A percentile compares a stretch with the other conserved stretches of the same genome.
phyloP scores from a whole-genome alignment of 179 eudicot species.

The Camellia oleifera region DNA sequence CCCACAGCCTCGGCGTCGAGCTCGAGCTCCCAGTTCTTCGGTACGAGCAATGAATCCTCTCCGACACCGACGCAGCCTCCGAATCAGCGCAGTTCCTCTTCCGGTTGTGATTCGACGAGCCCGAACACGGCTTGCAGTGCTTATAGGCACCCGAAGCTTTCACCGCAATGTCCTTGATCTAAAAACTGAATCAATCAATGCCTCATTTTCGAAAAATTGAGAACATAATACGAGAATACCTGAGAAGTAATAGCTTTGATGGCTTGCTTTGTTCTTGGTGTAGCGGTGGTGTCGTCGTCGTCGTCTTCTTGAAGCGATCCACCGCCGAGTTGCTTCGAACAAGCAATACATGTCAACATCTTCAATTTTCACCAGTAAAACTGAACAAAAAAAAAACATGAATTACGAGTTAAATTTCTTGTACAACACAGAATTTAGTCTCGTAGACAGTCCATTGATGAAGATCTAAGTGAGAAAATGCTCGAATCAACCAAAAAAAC shows the following conservation, averaged over 20 bases:
- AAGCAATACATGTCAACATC: constrained; percentile 93
- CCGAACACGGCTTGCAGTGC: constrained; percentile 88
- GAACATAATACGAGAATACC: constrained; percentile 27
- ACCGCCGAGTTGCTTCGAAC: constrained; percentile 67
- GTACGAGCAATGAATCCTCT: constrained; percentile 43
- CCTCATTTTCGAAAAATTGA: neutral
- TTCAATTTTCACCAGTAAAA: constrained; percentile 5
- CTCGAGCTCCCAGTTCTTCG: constrained; percentile 45
- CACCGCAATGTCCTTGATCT: constrained; percentile 93
- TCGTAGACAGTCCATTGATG: no score
- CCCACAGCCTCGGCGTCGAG: constrained; percentile 45
- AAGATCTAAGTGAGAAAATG: neutral
- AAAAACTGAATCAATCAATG: neutral
- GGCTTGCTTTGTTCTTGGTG: constrained; percentile 69
- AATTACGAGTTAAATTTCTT: constrained; percentile 2
- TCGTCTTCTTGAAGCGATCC: constrained; percentile 58
- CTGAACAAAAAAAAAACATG: neutral
- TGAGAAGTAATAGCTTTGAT: constrained; percentile 74
- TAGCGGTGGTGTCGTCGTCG: constrained; percentile 39
- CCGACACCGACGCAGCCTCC: constrained; percentile 42
- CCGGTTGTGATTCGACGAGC: constrained; percentile 42
- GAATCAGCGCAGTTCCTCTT: constrained; percentile 52
- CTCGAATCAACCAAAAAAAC: neutral
- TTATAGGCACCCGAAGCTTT: constrained; percentile 87
- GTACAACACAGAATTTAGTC: neutral